Conservation (phyloP, 2,329 filamentous ascomycete species). For the Teratosphaeria viscida region DNA sequence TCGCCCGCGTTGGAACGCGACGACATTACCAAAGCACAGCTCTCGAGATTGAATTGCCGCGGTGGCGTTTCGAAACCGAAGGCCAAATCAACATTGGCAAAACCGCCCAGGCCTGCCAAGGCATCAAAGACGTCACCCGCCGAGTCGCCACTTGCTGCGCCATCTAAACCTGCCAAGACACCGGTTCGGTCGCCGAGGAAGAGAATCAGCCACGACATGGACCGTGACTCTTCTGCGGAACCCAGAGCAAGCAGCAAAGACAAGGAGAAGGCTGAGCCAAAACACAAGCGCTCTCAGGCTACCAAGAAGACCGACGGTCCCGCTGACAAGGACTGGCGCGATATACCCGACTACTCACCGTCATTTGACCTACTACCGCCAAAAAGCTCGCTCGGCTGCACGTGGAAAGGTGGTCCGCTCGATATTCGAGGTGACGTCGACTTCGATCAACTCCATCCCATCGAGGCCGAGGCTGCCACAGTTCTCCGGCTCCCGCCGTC, state of each 20-base stretch:
- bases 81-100: not conserved
- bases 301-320: slow-evolving; percentile 18
- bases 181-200: not conserved
- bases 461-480: slow-evolving; percentile 67
- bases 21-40: not conserved
- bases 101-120: not conserved
- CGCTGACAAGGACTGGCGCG: slow-evolving; percentile 15
- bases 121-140: not conserved
- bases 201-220: not conserved
- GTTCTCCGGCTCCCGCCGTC: slow-evolving; percentile 74
- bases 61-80: slow-evolving; percentile 4
- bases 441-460: slow-evolving; percentile 59
- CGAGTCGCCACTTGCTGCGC: not conserved
- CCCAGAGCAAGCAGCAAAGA: not conserved
- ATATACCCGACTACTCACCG: slow-evolving; percentile 19
- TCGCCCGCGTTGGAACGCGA: slow-evolving; percentile 1
- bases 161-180: not conserved
- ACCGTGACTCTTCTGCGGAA: not conserved
- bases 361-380: slow-evolving; percentile 11
- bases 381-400: slow-evolving; percentile 4
- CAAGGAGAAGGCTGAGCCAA: slow-evolving; percentile 3
- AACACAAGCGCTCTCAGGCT: slow-evolving; percentile 18
- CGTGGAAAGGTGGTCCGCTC: slow-evolving; percentile 47
- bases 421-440: slow-evolving; percentile 66
- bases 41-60: slow-evolving; percentile 2